Evolutionary conservation across 2,329 filamentous ascomycete species (phyloP), one percentile per base, ranked within the genome.

Genomic region (Hypoxylon sp.): DNA sequence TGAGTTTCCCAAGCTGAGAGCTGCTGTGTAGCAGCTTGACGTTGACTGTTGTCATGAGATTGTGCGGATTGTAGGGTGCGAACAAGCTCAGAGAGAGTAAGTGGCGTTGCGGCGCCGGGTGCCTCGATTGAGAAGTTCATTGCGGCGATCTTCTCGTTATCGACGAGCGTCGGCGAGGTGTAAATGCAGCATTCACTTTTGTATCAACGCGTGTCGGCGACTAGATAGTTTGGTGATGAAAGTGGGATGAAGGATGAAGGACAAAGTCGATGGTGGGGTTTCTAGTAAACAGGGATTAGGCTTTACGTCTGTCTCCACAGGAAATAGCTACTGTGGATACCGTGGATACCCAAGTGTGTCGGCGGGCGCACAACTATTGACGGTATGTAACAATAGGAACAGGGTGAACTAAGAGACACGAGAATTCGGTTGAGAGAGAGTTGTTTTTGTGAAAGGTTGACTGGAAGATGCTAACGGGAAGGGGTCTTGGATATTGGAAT

Each of bases 81-180:
- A 74, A 87, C 88, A 25, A 94, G 85, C 75, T 89, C 87, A 63
- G 86, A 82, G 62, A 85, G 78, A 63, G 79, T 88, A 68, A 94
- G 82, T 58, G 91, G 91, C 71, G 85, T 93, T 46, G 93, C 91
- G 81, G 96, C 93, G 70, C 91, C 94, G 5, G 92, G 87, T 64
- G 93, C 89, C 81, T 97, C 93, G 75, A 96, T 88, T 65, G 86
- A 80, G 78, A 90, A 90, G 76, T 84, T 87, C 90, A 93, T 93
- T 74, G 65, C 69, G 67, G 29, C 48, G 14, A 58, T 46, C 12
- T 62, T 47, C 16, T 62, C 47, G 61, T 32, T 29, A 41, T 32
- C 23, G 41, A 11, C 19, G 21, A 23, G 50, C 43, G 12, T 47
- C 51, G 30, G 23, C 23, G 46, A 32, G 2, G n/a, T 50, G n/a